These are phyloP conservation scores for Auricularia heimuer DNA, from an alignment of 768 basidiomycete genomes.

Conservation along the genomic window DNA sequence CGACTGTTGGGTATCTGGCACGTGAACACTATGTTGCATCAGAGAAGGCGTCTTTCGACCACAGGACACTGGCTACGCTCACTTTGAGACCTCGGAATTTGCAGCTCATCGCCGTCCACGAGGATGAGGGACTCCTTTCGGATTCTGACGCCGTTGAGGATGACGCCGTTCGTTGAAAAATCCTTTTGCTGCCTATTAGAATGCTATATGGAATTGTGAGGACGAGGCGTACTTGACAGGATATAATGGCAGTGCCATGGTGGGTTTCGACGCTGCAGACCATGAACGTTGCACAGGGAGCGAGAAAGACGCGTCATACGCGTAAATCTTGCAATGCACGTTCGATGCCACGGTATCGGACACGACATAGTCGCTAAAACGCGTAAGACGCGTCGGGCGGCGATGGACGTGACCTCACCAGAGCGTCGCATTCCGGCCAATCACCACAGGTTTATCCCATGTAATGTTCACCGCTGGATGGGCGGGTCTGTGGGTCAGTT, in stretches of 20 bases:
- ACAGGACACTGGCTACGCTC: conserved; percentile 5
- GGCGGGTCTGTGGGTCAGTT: too few species aligned
- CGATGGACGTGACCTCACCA: conserved; percentile 35
- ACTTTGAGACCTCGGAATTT: conserved; percentile 62
- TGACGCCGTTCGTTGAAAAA: conserved; percentile 64
- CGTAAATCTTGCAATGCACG: conserved; percentile 71
- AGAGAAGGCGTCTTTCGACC: background rate
- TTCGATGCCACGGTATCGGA: conserved; percentile 54
- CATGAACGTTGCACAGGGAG: conserved; percentile 1
- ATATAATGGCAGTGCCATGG: conserved; percentile 63
- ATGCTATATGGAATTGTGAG: background rate
- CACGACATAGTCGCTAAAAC: conserved; percentile 47
- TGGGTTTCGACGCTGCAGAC: conserved; percentile 52
- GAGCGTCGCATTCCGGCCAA: conserved; percentile 60
- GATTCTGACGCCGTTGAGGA: conserved; percentile 60
- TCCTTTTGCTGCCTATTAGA: conserved; percentile 35
- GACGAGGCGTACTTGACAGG: conserved; percentile 50
- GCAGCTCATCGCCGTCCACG: conserved; percentile 64
- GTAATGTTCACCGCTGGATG: too few species aligned
- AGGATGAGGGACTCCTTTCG: conserved; percentile 59
- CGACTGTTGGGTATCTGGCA: background rate
- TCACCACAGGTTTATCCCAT: conserved; percentile 50
- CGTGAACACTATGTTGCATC: background rate
- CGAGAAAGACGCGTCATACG: conserved; percentile 28
- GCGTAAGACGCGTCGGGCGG: background rate